A percentile compares a stretch with the other conserved stretches of the same genome.
These are phyloP conservation scores for Hirschfeldia incana DNA, from an alignment of 345 rosid genomes.

Conservation along the genomic window DNA sequence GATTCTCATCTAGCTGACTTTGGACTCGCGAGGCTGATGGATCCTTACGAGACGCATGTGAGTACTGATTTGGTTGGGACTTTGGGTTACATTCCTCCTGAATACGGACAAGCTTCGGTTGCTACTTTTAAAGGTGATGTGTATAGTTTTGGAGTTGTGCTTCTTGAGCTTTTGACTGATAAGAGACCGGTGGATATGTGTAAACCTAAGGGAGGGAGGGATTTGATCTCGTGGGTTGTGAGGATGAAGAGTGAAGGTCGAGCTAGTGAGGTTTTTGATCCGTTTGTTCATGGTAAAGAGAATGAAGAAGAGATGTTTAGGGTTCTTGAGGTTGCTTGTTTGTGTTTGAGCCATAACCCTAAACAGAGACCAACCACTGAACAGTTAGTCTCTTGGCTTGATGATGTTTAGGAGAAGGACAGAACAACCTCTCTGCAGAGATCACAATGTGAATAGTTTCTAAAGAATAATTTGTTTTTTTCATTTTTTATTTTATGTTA, in stretches of 20 bases:
- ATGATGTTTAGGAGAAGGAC: slow-evolving; percentile 28
- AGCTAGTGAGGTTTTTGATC: slow-evolving; percentile 71
- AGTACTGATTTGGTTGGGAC: slow-evolving; percentile 90
- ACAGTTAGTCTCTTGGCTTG: slow-evolving; percentile 75
- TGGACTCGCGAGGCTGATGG: slow-evolving; percentile 78
- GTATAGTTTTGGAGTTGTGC: slow-evolving; percentile 89
- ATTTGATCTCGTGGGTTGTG: slow-evolving; percentile 68
- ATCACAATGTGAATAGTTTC: slow-evolving; percentile 37
- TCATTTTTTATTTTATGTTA: neutral
- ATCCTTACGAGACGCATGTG: slow-evolving; percentile 78
- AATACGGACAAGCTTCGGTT: slow-evolving; percentile 79
- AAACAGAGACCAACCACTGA: slow-evolving; percentile 69
- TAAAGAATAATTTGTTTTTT: slow-evolving; percentile 31
- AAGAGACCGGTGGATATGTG: slow-evolving; percentile 90
- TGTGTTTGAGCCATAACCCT: slow-evolving; percentile 62
- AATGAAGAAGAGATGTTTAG: slow-evolving; percentile 55
- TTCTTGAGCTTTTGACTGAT: slow-evolving; percentile 82
- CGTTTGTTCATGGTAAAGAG: slow-evolving; percentile 54
- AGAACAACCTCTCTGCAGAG: slow-evolving; percentile 30
- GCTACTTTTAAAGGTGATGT: slow-evolving; percentile 88
- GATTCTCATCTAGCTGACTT: slow-evolving; percentile 87
- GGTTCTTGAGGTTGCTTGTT: slow-evolving; percentile 72
- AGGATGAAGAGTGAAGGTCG: slow-evolving; percentile 65
- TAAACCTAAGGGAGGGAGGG: slow-evolving; percentile 63
- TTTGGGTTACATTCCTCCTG: slow-evolving; percentile 86